These are phyloP conservation scores for Fusarium sacchari DNA, from an alignment of 2,329 filamentous ascomycete species.

Conservation along the genomic window DNA sequence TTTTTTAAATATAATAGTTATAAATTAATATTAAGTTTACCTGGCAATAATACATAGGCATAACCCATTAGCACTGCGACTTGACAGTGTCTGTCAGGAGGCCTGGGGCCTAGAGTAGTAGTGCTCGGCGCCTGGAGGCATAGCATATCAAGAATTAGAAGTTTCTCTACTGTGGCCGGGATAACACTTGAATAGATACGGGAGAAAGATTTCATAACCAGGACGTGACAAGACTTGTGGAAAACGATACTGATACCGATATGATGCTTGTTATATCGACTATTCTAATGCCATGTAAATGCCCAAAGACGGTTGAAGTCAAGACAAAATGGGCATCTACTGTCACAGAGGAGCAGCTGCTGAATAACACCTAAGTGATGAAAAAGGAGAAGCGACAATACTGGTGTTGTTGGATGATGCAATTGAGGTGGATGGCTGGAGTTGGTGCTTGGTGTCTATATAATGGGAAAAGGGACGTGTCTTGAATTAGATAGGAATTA, in stretches of 20 bases:
- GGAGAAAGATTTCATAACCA: background rate
- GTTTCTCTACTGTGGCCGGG: fast-evolving
- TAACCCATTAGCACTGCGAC: background rate
- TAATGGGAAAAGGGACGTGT: fast-evolving
- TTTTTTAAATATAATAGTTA: too few species aligned
- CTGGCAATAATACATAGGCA: fast-evolving
- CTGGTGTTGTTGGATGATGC: background rate
- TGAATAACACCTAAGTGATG: background rate
- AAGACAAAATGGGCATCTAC: background rate
- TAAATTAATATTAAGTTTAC: too few species aligned
- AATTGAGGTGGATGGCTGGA: background rate
- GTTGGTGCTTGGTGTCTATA: background rate
- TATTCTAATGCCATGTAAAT: background rate
- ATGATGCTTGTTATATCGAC: background rate
- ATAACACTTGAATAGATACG: fast-evolving
- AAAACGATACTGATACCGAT: background rate
- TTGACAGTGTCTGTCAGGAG: background rate
- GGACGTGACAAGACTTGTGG: background rate
- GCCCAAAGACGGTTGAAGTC: background rate
- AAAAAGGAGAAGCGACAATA: fast-evolving
- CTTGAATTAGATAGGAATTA: background rate
- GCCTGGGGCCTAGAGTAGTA: background rate
- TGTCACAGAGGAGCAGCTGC: background rate
- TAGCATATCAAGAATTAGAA: background rate
- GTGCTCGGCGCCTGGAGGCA: background rate